Evolutionary conservation across 495 filamentous ascomycete species (phyloP), one percentile per base, ranked within the genome.

Genomic region (Aspergillus asperescens): DNA sequence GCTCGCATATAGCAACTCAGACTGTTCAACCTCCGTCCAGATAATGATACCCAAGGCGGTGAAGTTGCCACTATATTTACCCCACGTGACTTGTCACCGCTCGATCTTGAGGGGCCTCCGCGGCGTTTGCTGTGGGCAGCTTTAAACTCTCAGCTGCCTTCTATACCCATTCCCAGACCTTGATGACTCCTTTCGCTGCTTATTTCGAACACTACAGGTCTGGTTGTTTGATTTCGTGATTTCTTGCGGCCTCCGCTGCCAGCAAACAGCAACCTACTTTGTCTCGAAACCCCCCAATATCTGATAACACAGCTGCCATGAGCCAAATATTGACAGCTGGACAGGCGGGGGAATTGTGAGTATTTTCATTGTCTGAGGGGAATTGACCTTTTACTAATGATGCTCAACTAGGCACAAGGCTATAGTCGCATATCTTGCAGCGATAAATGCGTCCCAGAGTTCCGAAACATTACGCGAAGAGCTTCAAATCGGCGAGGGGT

Each of bases 291-390:
- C 31, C 29, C 15, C 43, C 25, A 22, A 24, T 28, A 7, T 29
- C 24, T 25, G 35, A 19, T 15, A 23, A 27, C 48, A 28, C 40
- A 29, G 28, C 45, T 50, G 48, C 34, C 47, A 90, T 89, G 87
- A 80, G 78, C 70, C 78, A 82, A 58, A 73, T 89, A 65, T 73
- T 92, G 66, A 89, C 87, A 23, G 66, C 70, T 22, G 77, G 86
- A 55, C 88, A 90, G 76, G 87, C 88, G 45, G 87, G 89, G 67
- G 88, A 90, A 79, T 84, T 92, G 88, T 92, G 76, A 64, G 82
- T 76, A 51, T 59, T 20, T 18, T 19, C 9, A 4, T 16, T 35
- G n/a, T 35, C 1, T n/a, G 4, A 35, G 32, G 20, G 10, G 75
- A 83, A 41, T 67, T 79, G 56, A 18, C 31, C 23, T 12, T 44